phyloP scores from a whole-genome alignment of 129 eudicot genomes.

The Escallonia herrerae region DNA sequence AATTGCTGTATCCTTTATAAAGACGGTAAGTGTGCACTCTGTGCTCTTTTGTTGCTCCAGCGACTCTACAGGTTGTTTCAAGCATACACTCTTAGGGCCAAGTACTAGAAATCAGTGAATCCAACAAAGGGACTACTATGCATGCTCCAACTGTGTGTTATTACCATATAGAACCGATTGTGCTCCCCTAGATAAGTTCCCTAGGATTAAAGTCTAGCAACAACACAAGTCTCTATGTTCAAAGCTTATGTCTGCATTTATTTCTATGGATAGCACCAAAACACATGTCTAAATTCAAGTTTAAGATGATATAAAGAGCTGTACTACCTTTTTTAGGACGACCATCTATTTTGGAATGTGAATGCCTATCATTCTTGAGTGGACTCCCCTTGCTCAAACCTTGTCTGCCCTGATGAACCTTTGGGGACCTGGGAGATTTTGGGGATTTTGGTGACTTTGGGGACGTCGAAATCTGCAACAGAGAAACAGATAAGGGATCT shows the following conservation, averaged over 20 bases:
- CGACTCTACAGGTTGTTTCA: too few species aligned
- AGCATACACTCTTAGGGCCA: too few species aligned
- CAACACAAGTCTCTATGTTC: neutral
- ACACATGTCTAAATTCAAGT: neutral
- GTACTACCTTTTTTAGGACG: slow-evolving; percentile 61
- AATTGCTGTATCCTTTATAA: too few species aligned
- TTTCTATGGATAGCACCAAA: neutral
- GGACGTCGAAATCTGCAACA: slow-evolving; percentile 37
- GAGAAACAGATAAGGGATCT: slow-evolving; percentile 40
- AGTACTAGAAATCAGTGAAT: too few species aligned
- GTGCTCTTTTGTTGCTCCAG: too few species aligned
- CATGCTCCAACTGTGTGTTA: too few species aligned
- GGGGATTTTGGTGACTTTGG: slow-evolving; percentile 47
- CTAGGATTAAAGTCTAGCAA: neutral
- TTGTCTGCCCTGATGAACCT: slow-evolving; percentile 26
- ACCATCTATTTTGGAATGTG: slow-evolving; percentile 42
- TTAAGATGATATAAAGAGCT: neutral
- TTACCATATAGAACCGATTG: too few species aligned
- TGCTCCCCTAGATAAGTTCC: neutral
- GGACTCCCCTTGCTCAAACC: slow-evolving; percentile 34
- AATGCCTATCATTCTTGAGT: slow-evolving; percentile 35
- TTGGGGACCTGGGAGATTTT: slow-evolving; percentile 25
- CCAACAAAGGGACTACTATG: too few species aligned
- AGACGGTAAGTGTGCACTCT: too few species aligned
- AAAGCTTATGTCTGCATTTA: neutral